phyloP scores from a whole-genome alignment of 2,329 filamentous ascomycete genomes.

The Exutisphaerella laricina region DNA sequence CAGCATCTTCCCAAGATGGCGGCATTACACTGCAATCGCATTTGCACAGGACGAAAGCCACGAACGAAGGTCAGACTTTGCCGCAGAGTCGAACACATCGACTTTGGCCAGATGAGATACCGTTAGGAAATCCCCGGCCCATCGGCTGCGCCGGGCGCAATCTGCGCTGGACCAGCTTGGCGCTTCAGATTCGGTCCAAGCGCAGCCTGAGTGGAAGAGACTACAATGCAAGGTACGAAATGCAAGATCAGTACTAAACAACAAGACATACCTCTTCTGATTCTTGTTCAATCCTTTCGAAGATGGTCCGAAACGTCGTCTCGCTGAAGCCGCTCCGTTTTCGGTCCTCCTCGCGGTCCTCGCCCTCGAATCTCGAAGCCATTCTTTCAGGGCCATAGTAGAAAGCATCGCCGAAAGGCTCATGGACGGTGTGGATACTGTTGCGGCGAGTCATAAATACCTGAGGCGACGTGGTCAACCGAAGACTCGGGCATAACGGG shows the following conservation, averaged over 20 bases:
- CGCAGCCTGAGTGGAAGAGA: constrained; percentile 6
- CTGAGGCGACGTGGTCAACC: constrained; percentile 43
- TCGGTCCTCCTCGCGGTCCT: constrained; percentile 46
- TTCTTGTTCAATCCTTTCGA: constrained; percentile 68
- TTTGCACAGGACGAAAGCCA: not conserved
- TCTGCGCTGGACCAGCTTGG: constrained; percentile 1
- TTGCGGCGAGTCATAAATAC: constrained; percentile 95
- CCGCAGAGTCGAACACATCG: too few species aligned
- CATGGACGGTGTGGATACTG: constrained; percentile 76
- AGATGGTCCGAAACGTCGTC: constrained; percentile 69
- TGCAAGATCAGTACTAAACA: not conserved
- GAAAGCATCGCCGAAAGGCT: constrained; percentile 94
- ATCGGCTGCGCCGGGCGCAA: constrained; percentile 3
- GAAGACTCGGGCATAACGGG: not conserved
- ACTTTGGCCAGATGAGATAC: too few species aligned
- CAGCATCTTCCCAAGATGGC: too few species aligned
- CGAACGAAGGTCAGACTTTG: too few species aligned
- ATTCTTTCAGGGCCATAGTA: constrained; percentile 92
- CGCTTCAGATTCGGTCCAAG: constrained; percentile 1
- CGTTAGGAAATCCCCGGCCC: not conserved
- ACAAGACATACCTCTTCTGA: constrained; percentile 60
- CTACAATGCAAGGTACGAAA: constrained; percentile 5
- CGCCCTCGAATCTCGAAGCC: constrained; percentile 68
- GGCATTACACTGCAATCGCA: too few species aligned
- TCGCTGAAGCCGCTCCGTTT: constrained; percentile 59